Base-by-base conservation (phyloP, 768 basidiomycete genomes). In the Daedaleopsis sinensis region DNA sequence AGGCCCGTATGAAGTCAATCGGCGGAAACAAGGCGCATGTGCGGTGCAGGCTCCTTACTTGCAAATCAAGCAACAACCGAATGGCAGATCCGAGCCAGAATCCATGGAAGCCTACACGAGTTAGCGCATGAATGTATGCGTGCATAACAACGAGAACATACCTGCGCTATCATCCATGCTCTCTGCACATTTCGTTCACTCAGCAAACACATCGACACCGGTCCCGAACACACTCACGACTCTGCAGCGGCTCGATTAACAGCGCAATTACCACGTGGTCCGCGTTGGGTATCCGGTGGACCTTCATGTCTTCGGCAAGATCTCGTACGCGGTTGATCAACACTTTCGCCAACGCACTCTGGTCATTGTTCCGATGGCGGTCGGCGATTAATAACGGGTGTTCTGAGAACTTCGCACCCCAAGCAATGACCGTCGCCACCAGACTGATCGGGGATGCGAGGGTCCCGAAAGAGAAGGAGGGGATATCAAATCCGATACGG, bases 401-500 rank as follows among this genome's bases (percentile, higher is more conserved):
- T 68, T 97, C 95, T 4, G 93, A 94, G 73, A 96, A 96, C 68
- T 94, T 94, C 39, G 92, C 88, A 32, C 95, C 95, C 90, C 91
- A 96, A 0, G 94, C 92, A 55, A 97, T 78, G 10, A 95, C 89
- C 1, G 91, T 89, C 7, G 95, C 95, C 53, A 96, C 83, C 21
- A 95, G 79, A 6, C 71, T 72, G 27, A 21, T n/a, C 27, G 13
- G 27, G 11, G 13, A 18, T 42, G 18, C 39, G 23, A 24, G 47
- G 5, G 49, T 8, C 19, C 42, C 18, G 10, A 15, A 49, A 21
- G 23, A 9, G 89, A 32, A 32, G 27, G 7, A 32, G 27, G 27
- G 27, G 4, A 32, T 32, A 32, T 32, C 15, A 82, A 76, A 48
- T 82, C 39, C 21, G 24, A 47, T 1, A n/a, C 47, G 23, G 15